Percentiles rank a stretch among this genome's conserved stretches.
Evolutionary conservation across 2,329 filamentous ascomycete genomes (phyloP).

Genomic region (Cladobotryum protrusum): DNA sequence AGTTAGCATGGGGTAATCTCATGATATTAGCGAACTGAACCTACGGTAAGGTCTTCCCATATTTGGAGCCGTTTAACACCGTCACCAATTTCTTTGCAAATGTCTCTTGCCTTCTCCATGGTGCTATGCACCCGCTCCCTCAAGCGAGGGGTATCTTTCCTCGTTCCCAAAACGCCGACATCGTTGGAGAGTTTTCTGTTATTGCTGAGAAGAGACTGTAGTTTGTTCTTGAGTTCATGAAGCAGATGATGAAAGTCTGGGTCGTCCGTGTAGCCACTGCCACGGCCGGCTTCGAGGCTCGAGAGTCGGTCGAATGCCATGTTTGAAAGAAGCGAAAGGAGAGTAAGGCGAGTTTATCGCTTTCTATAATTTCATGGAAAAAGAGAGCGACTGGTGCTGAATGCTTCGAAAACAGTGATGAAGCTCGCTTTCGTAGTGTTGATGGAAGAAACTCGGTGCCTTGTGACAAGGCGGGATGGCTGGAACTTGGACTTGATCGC

Average conservation of each 20-base stretch:
- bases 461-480: background rate
- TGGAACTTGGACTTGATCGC: background rate
- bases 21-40: constrained; percentile 21
- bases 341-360: background rate
- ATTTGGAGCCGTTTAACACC: constrained; percentile 86
- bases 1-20: background rate
- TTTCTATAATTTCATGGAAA: background rate
- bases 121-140: constrained; percentile 84
- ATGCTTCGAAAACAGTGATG: constrained; percentile 7
- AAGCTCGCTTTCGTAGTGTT: background rate
- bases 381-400: constrained; percentile 1
- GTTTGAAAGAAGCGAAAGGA: background rate
- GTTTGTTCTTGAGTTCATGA: constrained; percentile 74
- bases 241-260: constrained; percentile 84
- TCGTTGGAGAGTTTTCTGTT: constrained; percentile 80
- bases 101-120: constrained; percentile 76
- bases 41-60: constrained; percentile 77
- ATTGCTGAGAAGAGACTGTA: constrained; percentile 84
- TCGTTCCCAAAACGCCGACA: constrained; percentile 78
- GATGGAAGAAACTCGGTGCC: constrained; percentile 4
- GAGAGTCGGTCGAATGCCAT: constrained; percentile 94
- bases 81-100: constrained; percentile 89
- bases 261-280: constrained; percentile 81
- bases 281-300: constrained; percentile 70
- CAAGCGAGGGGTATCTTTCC: constrained; percentile 83